phyloP scores from a whole-genome alignment of 2,329 filamentous ascomycete species.

The Sporothrix curviconia region DNA sequence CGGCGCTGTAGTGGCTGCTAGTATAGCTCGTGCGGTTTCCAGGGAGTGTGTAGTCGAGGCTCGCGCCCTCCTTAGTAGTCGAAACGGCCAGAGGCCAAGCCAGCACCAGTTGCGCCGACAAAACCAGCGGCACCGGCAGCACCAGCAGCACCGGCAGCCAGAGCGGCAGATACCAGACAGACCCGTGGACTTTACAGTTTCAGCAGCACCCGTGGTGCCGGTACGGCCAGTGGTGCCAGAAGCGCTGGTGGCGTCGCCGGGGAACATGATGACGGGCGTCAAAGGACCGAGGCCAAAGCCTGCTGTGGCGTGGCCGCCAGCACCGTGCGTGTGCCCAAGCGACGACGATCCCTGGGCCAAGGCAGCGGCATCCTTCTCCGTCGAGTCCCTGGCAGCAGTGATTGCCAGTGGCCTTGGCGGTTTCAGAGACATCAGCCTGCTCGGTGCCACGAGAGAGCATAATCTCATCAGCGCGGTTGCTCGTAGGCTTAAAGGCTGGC shows the following conservation, averaged over 20 bases:
- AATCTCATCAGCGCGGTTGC: no score
- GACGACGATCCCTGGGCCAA: not conserved
- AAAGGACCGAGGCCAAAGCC: not conserved
- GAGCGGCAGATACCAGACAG: not conserved
- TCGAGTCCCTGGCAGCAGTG: not conserved
- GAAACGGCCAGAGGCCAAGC: not conserved
- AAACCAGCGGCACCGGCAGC: not conserved
- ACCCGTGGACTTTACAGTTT: not conserved
- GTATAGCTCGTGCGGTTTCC: conserved; percentile 11
- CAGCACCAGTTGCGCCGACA: conserved; percentile 5
- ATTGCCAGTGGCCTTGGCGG: not conserved
- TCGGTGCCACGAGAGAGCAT: not conserved
- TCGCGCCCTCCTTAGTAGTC: not conserved
- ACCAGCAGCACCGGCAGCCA: not conserved
- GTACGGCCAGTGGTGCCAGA: not conserved
- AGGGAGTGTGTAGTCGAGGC: not conserved
- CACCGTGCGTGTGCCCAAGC: not conserved
- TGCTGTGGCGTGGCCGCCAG: conserved; percentile 15
- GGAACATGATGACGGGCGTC: conserved; percentile 4
- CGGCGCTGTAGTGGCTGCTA: conserved; percentile 20
- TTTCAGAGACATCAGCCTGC: not conserved
- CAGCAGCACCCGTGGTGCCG: not conserved
- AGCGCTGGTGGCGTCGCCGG: not conserved
- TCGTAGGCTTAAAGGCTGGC: no score
- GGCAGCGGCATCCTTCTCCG: not conserved